Conservation (phyloP, 805 yeast genomes). For the Metschnikowia hibisci region DNA sequence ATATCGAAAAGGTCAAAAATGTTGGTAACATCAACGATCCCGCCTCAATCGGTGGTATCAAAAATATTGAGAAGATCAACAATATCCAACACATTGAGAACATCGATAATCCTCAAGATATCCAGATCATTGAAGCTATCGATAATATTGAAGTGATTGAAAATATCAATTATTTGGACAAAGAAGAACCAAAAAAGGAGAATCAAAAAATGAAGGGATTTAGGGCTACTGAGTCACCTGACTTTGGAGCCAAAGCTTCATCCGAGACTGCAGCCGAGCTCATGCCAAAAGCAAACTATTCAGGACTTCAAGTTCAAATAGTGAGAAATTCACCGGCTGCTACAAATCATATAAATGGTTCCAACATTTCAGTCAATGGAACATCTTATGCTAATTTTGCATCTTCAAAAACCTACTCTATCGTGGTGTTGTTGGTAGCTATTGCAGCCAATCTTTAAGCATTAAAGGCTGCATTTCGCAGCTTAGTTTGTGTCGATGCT, state of each 20-base stretch:
- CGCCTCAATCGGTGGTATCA: neutral
- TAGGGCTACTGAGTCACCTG: neutral
- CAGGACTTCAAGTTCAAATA: too few species aligned
- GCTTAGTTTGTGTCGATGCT: neutral
- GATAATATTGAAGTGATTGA: neutral
- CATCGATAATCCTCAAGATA: neutral
- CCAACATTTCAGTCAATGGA: too few species aligned
- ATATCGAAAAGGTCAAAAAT: conserved; percentile 2
- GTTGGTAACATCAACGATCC: neutral
- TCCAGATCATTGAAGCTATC: neutral
- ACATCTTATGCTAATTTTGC: too few species aligned
- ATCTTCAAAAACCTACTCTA: neutral
- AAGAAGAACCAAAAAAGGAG: neutral
- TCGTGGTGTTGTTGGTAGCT: neutral
- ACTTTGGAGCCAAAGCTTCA: too few species aligned
- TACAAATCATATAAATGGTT: too few species aligned
- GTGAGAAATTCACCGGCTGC: too few species aligned
- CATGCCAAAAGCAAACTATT: too few species aligned
- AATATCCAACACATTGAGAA: neutral
- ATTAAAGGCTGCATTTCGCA: neutral
- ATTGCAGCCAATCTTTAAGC: neutral
- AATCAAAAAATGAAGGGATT: neutral
- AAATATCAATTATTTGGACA: neutral
- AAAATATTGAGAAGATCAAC: conserved; percentile 2
- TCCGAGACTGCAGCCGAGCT: too few species aligned